phyloP scores from a whole-genome alignment of 176 grass and related monocot genomes.

The Carex parvula region DNA sequence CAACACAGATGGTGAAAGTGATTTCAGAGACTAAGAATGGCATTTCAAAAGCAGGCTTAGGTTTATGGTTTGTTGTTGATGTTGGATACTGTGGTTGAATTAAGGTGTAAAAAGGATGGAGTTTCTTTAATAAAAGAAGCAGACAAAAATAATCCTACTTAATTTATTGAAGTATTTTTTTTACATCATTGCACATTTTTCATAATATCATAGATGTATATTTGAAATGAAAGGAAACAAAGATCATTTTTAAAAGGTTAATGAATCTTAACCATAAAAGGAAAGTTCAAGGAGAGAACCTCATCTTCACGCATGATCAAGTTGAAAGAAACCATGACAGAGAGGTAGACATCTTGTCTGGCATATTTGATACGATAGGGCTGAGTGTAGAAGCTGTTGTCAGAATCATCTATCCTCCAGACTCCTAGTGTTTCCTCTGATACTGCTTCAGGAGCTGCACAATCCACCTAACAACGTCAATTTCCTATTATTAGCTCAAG shows the following conservation, averaged over 20 bases:
- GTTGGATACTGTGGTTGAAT: background rate
- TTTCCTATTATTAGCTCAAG: slow-evolving; percentile 58
- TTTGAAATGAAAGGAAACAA: background rate
- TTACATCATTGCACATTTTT: background rate
- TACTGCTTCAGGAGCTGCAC: slow-evolving; percentile 70
- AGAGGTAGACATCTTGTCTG: slow-evolving; percentile 89
- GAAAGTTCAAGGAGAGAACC: slow-evolving; percentile 40
- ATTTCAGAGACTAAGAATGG: background rate
- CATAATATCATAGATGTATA: background rate
- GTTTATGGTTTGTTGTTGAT: background rate
- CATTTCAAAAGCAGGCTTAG: background rate
- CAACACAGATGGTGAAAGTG: background rate
- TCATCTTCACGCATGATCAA: slow-evolving; percentile 60
- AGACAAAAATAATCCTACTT: too few relatives aligned
- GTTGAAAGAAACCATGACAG: slow-evolving; percentile 92
- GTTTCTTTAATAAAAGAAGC: too few relatives aligned
- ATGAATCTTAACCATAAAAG: slow-evolving; percentile 17
- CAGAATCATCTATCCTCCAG: slow-evolving; percentile 82
- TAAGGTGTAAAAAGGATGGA: background rate
- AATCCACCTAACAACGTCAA: slow-evolving; percentile 82
- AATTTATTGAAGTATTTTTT: background rate
- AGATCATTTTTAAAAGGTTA: background rate
- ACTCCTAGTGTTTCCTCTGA: slow-evolving; percentile 52
- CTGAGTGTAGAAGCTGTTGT: slow-evolving; percentile 88
- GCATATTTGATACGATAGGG: slow-evolving; percentile 78